These are phyloP conservation scores for Leccinellum rugosiceps DNA, from an alignment of 768 basidiomycete species.

Conservation along the genomic window DNA sequence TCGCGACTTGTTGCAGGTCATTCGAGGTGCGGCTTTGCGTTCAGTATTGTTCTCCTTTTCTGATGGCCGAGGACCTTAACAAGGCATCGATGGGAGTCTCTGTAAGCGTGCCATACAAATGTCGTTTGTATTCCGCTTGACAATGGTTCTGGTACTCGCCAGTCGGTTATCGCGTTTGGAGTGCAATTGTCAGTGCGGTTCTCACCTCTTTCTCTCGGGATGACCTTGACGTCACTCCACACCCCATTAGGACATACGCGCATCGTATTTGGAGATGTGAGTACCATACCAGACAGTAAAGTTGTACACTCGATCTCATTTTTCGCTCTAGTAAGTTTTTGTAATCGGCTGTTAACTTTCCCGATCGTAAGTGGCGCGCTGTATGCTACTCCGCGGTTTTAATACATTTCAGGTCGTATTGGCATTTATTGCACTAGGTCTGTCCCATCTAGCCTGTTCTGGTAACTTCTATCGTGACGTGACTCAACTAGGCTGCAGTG, in stretches of 20 bases:
- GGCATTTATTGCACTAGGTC: slow-evolving; percentile 30
- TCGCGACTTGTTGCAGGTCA: slow-evolving; percentile 7
- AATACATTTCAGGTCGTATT: slow-evolving; percentile 20
- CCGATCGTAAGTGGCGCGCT: slow-evolving; percentile 28
- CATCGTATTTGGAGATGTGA: slow-evolving; percentile 37
- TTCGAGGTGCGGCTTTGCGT: slow-evolving; percentile 20
- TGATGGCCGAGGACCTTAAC: background rate
- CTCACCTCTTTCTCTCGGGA: background rate
- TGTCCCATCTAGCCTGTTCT: background rate
- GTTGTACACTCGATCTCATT: background rate
- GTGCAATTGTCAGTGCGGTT: slow-evolving; percentile 31
- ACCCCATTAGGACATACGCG: slow-evolving; percentile 31
- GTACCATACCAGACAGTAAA: slow-evolving; percentile 3
- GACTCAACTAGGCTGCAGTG: slow-evolving; percentile 22
- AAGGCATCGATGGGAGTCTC: slow-evolving; percentile 37
- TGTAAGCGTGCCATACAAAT: slow-evolving; percentile 9
- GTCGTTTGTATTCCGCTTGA: background rate
- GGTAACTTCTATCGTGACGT: background rate
- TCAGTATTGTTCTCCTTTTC: background rate
- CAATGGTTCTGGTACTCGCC: background rate
- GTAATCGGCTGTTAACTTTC: slow-evolving; percentile 28
- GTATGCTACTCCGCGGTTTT: background rate
- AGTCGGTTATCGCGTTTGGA: slow-evolving; percentile 35
- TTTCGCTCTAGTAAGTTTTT: slow-evolving; percentile 28
- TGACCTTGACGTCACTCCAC: slow-evolving; percentile 3